A percentile compares a stretch with the other conserved stretches of the same genome.
phyloP scores from a whole-genome alignment of 2,329 filamentous ascomycete genomes.

The Fulvia fulva region DNA sequence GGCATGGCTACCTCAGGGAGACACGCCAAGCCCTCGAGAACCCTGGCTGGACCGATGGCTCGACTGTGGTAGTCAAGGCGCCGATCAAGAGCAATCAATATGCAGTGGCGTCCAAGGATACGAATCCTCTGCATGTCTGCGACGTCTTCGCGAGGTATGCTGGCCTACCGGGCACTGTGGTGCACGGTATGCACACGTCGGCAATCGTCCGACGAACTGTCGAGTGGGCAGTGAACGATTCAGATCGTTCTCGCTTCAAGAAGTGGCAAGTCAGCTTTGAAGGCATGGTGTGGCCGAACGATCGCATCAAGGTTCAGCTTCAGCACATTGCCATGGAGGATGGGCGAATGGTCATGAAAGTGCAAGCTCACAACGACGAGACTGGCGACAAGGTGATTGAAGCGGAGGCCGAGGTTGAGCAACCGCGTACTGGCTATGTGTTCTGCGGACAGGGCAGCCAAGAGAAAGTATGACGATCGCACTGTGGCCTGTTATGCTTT shows the following conservation, averaged over 20 bases:
- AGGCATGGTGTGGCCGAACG: neutral
- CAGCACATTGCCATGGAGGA: neutral
- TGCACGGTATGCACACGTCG: neutral
- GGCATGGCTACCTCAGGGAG: neutral
- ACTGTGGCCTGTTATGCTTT: neutral
- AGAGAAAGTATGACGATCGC: neutral
- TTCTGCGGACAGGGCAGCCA: constrained; percentile 1
- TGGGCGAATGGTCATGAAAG: neutral
- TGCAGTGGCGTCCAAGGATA: neutral
- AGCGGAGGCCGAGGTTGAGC: neutral
- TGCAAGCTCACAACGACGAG: neutral
- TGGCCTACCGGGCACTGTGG: neutral
- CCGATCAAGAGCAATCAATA: neutral
- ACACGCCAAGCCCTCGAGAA: neutral
- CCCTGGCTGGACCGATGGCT: neutral
- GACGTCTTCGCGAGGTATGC: neutral
- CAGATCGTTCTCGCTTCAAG: neutral
- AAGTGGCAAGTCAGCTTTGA: neutral
- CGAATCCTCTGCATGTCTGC: neutral
- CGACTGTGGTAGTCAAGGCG: neutral
- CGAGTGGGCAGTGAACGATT: neutral
- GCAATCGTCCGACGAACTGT: neutral
- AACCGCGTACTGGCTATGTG: neutral
- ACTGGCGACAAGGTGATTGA: neutral
- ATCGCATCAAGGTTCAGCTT: neutral